phyloP scores from a whole-genome alignment of 176 grass and related monocot species.

The Hordeum vulgare region DNA sequence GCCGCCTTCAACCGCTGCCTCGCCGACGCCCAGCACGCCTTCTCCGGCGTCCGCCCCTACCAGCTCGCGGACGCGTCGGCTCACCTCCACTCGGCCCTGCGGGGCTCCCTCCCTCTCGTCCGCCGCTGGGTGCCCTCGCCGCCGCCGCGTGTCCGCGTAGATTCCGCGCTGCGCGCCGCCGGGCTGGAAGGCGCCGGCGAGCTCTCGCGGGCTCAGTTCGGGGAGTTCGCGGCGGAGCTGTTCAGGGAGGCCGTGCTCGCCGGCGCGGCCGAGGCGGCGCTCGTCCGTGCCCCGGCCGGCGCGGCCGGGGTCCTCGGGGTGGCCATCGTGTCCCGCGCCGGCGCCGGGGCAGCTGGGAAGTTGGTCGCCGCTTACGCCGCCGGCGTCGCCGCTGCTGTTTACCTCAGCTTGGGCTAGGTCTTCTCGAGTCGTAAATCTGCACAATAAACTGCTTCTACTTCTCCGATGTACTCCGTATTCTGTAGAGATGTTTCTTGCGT shows the following conservation, averaged over 20 bases:
- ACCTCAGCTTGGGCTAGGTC: slow-evolving; percentile 54
- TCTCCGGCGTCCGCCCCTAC: slow-evolving; percentile 48
- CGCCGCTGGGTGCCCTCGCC: slow-evolving; percentile 38
- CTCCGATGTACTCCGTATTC: background rate
- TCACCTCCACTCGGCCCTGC: slow-evolving; percentile 39
- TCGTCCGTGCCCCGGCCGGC: slow-evolving; percentile 34
- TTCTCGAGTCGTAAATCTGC: background rate
- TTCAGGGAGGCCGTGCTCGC: slow-evolving; percentile 47
- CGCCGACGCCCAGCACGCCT: slow-evolving; percentile 39
- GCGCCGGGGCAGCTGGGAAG: slow-evolving; percentile 34
- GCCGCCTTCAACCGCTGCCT: slow-evolving; percentile 46
- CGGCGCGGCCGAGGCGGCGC: slow-evolving; percentile 40
- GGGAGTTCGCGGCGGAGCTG: slow-evolving; percentile 43
- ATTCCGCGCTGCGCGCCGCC: slow-evolving; percentile 33
- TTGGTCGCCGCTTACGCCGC: slow-evolving; percentile 51
- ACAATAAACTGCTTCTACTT: background rate
- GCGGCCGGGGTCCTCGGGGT: slow-evolving; percentile 48
- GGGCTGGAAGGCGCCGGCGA: background rate
- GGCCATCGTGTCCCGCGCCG: slow-evolving; percentile 26
- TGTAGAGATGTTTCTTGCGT: background rate
- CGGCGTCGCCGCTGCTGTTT: slow-evolving; percentile 54
- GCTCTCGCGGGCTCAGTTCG: slow-evolving; percentile 31
- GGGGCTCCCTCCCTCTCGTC: slow-evolving; percentile 29
- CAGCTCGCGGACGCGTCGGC: slow-evolving; percentile 51
- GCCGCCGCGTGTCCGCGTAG: slow-evolving; percentile 36